Percentiles rank a stretch among this genome's conserved stretches.
These are phyloP conservation scores for Sisymbrium altissimum DNA, from an alignment of 345 rosid species.

Conservation along the genomic window DNA sequence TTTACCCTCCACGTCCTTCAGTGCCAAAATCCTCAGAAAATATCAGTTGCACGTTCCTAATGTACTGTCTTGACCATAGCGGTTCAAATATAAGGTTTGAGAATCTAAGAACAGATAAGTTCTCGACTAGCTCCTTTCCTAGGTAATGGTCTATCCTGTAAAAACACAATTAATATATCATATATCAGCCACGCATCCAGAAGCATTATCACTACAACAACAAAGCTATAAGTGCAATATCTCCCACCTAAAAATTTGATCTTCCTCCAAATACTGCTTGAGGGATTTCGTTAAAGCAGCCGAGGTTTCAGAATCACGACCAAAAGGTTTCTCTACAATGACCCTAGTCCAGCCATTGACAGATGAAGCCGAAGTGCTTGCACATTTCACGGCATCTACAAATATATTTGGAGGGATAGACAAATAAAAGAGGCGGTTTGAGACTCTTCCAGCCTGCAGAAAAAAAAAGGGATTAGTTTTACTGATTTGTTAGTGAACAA, in stretches of 20 bases:
- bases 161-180: constrained; percentile 6
- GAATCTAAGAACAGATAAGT: constrained; percentile 94
- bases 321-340: constrained; percentile 99
- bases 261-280: constrained; percentile 79
- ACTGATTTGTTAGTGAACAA: not conserved
- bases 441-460: constrained; percentile 69
- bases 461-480: not conserved
- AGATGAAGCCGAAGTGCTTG: constrained; percentile 88
- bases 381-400: constrained; percentile 86
- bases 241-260: constrained; percentile 87
- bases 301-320: constrained; percentile 94
- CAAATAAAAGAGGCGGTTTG: constrained; percentile 89
- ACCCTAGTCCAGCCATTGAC: constrained; percentile 95
- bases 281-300: constrained; percentile 87
- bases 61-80: constrained; percentile 94
- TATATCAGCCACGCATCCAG: not conserved
- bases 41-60: constrained; percentile 83
- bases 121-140: constrained; percentile 97
- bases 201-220: not conserved
- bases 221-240: constrained; percentile 5
- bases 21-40: constrained; percentile 99
- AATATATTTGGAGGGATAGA: constrained; percentile 97
- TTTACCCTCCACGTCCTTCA: constrained; percentile 99
- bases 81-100: constrained; percentile 98
- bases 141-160: constrained; percentile 96